Evolutionary conservation across 2,329 filamentous ascomycete genomes (phyloP).

Genomic region (Fusarium protoensiforme): DNA sequence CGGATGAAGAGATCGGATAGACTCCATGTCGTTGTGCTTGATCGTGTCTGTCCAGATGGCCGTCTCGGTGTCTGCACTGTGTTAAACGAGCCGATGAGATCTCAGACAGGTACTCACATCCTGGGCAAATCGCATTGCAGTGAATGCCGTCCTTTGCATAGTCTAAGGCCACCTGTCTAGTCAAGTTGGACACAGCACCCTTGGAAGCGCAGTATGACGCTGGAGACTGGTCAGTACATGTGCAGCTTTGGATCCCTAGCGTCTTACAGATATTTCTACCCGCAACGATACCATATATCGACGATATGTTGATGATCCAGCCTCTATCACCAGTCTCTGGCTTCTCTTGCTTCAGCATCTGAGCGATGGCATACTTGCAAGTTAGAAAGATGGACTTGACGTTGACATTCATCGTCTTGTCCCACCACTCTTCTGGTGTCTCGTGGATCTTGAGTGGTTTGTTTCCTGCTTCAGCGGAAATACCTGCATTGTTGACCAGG

Average conservation of each 20-base stretch:
- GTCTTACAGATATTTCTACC: conserved; percentile 33
- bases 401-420: conserved; percentile 54
- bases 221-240: conserved; percentile 2
- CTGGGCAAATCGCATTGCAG: conserved; percentile 65
- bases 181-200: conserved; percentile 61
- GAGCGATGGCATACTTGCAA: conserved; percentile 57
- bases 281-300: conserved; percentile 54
- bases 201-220: conserved; percentile 60
- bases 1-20: conserved; percentile 36
- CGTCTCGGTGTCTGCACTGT: conserved; percentile 36
- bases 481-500: conserved; percentile 56
- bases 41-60: conserved; percentile 42
- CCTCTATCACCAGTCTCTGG: conserved; percentile 54
- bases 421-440: conserved; percentile 57
- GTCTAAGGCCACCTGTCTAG: conserved; percentile 59
- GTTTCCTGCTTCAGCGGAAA: conserved; percentile 49
- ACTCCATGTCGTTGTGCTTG: conserved; percentile 19
- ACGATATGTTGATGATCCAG: conserved; percentile 62
- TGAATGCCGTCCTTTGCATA: conserved; percentile 61
- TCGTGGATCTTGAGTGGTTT: conserved; percentile 55
- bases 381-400: conserved; percentile 51
- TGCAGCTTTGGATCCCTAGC: too few species aligned
- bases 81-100: background rate
- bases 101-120: conserved; percentile 43
- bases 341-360: conserved; percentile 62